Evolutionary conservation across 2,329 filamentous ascomycete species (phyloP), one percentile per base, ranked within the genome.

Genomic region (Trichoderma sp.): DNA sequence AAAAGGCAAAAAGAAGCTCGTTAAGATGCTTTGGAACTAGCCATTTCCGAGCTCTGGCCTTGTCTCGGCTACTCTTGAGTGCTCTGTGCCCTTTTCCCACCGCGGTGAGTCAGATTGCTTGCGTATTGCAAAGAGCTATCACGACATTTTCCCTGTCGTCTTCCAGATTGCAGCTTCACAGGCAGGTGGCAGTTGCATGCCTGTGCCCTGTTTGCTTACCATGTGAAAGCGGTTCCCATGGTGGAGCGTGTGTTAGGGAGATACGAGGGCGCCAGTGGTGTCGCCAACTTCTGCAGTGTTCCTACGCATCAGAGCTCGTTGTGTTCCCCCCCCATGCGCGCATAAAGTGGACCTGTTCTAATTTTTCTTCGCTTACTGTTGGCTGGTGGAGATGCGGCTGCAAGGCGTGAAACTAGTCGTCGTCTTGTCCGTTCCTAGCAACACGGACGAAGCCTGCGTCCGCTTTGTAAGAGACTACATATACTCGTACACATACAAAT

Each of bases 281-380:
- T 62, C 12, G 68, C 58, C 59, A 57, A 57, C 50, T 34, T 58
- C 63, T 71, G 70, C 39, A 39, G n/a, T 62, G 70, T 68, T 39
- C 59, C 70, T 63, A 34, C 39, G 59, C 64, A 70, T 70, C 68
- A 70, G 68, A 63, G 43, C 26, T 50, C 30, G 68, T 62, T 9
- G 58, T 64, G 59, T 15, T 17, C 59, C 32, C 59, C 59, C 65
- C 62, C 65, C 47, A 61, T 68, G 70, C 43, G 32, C 32, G 53
- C 36, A 65, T 55, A 71, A 59, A 32, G 70, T 71, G 68, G 68
- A 13, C 50, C 68, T 43, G 30, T 63, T 55, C 59, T 70, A 64
- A 70, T 64, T 64, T 70, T 67, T 67, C 70, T 43, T 71, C 70
- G 62, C 70, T 67, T 71, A 58, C 62, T 67, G 70, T 64, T 67